Conservation (phyloP, 495 filamentous ascomycete genomes). For the Penicillium daleae region DNA sequence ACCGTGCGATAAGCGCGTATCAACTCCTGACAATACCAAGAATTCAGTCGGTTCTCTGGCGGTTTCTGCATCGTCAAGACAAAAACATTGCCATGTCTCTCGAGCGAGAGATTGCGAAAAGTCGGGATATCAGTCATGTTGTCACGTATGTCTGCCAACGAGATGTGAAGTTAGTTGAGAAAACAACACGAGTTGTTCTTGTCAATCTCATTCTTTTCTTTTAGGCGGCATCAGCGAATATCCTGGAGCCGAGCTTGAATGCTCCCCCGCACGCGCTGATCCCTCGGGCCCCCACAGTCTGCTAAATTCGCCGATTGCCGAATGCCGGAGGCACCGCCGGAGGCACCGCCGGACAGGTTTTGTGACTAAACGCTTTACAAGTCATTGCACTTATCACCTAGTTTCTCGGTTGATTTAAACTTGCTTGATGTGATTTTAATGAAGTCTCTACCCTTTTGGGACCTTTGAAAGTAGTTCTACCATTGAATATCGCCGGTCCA, state of each 20-base stretch:
- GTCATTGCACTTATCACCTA: not conserved
- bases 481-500: slow-evolving; percentile 16
- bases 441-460: not conserved
- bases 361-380: not conserved
- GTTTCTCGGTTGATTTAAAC: not conserved
- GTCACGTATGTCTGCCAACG: not conserved
- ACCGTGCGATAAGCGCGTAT: slow-evolving; percentile 50
- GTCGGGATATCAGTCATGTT: slow-evolving; percentile 32
- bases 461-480: not conserved
- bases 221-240: not conserved
- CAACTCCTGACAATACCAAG: slow-evolving; percentile 50
- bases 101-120: slow-evolving; percentile 34
- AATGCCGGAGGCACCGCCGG: slow-evolving; percentile 9
- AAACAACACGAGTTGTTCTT: not conserved
- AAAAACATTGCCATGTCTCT: slow-evolving; percentile 46
- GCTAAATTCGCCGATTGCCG: slow-evolving; percentile 27
- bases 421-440: not conserved
- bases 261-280: slow-evolving; percentile 26
- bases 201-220: not conserved
- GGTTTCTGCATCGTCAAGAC: slow-evolving; percentile 54
- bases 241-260: not conserved
- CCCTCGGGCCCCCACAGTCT: slow-evolving; percentile 7
- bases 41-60: slow-evolving; percentile 54
- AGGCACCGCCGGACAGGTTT: not conserved
- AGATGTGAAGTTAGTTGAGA: not conserved